phyloP scores from a whole-genome alignment of 208 protist species.

The Trypanosoma scelopori region DNA sequence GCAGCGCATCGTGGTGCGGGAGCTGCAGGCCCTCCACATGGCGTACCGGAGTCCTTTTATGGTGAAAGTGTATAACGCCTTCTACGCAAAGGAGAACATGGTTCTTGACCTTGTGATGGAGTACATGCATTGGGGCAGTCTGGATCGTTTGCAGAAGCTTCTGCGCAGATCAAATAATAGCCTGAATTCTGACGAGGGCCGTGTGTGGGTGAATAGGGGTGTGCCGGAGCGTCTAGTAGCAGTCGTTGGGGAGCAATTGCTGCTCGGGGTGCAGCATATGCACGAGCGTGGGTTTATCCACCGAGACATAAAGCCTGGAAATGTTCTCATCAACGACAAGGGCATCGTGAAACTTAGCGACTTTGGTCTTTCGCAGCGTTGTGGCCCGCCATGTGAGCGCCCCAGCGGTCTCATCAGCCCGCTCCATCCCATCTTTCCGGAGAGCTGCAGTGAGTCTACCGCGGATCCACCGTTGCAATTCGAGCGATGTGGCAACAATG shows the following conservation, averaged over 20 bases:
- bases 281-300: conserved; percentile 85
- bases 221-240: conserved; percentile 83
- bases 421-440: no score
- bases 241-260: conserved; percentile 79
- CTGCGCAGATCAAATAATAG: conserved; percentile 5
- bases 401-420: neutral
- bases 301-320: conserved; percentile 94
- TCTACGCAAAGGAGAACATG: conserved; percentile 52
- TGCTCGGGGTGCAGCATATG: conserved; percentile 85
- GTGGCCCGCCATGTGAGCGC: conserved; percentile 5
- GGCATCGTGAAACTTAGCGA: conserved; percentile 96
- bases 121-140: conserved; percentile 89
- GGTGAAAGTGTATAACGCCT: conserved; percentile 91
- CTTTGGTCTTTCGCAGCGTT: conserved; percentile 92
- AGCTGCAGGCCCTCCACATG: conserved; percentile 86
- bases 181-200: conserved; percentile 5
- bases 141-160: conserved; percentile 51
- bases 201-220: conserved; percentile 31
- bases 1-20: conserved; percentile 66
- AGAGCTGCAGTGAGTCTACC: no score
- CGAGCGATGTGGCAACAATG: no score
- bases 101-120: conserved; percentile 87
- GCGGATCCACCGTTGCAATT: no score
- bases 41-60: conserved; percentile 87
- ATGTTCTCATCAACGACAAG: conserved; percentile 93